These are phyloP conservation scores for Umbelopsis sp. DNA, from an alignment of 192 early-diverging fungal species.

Conservation along the genomic window DNA sequence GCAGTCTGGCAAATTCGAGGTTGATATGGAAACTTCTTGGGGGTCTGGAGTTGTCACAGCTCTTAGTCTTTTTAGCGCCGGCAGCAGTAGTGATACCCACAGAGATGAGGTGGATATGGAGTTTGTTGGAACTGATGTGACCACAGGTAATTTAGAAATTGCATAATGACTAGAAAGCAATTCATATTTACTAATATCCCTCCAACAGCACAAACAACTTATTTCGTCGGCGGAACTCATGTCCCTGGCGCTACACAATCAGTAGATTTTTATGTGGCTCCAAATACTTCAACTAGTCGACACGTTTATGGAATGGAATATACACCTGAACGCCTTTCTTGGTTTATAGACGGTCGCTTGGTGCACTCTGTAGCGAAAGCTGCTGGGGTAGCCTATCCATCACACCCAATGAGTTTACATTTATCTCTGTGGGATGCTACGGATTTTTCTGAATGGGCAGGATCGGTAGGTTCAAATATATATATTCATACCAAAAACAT, in stretches of 20 bases:
- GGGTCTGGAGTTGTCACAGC: constrained; percentile 49
- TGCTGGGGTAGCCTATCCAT: constrained; percentile 16
- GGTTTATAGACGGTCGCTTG: constrained; percentile 54
- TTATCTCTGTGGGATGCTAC: constrained; percentile 20
- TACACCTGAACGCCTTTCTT: constrained; percentile 51
- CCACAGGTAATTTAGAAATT: constrained; percentile 44
- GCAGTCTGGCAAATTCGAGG: constrained; percentile 13
- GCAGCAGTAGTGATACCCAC: constrained; percentile 25
- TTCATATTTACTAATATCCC: not conserved
- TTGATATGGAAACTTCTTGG: constrained; percentile 2
- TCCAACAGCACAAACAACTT: constrained; percentile 46
- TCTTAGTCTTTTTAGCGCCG: constrained; percentile 52
- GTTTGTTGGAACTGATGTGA: constrained; percentile 53
- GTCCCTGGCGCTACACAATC: constrained; percentile 36
- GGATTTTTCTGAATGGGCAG: not conserved
- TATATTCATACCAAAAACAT: not conserved
- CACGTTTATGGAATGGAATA: constrained; percentile 65
- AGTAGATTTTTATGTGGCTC: constrained; percentile 40
- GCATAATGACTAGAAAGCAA: constrained; percentile 29
- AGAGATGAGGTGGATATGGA: constrained; percentile 68
- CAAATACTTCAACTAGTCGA: constrained; percentile 46
- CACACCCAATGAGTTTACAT: constrained; percentile 2
- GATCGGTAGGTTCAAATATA: not conserved
- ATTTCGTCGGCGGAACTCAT: constrained; percentile 51
- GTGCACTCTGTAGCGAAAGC: constrained; percentile 48